Percentiles rank a stretch among this genome's conserved stretches.
Evolutionary conservation across 805 yeast genomes (phyloP).

Genomic region (Starmerella asiatica): DNA sequence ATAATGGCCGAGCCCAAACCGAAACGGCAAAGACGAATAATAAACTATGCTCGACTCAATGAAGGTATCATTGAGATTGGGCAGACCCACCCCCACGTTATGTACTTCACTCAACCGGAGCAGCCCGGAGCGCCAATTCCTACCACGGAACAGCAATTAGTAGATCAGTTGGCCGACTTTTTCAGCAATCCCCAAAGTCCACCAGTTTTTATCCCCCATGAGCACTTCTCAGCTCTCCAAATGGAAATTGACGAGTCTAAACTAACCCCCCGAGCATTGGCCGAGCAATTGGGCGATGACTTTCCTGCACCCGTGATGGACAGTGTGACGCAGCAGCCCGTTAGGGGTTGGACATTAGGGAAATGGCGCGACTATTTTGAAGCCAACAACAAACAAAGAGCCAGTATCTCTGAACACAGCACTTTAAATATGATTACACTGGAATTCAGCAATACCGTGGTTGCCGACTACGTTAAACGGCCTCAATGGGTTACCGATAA

Average conservation of each 20-base stretch:
- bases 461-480: constrained; percentile 40
- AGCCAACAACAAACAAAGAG: constrained; percentile 34
- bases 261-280: constrained; percentile 43
- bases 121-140: constrained; percentile 24
- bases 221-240: constrained; percentile 29
- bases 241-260: constrained; percentile 39
- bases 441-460: constrained; percentile 50
- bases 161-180: background rate
- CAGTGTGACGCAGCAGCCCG: constrained; percentile 57
- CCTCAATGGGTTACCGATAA: constrained; percentile 52
- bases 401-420: constrained; percentile 27
- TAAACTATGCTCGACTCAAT: constrained; percentile 70
- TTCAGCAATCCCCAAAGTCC: background rate
- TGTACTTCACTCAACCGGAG: constrained; percentile 20
- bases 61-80: constrained; percentile 35
- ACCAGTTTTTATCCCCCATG: constrained; percentile 37
- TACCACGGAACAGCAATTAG: too few species aligned
- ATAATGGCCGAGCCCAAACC: constrained; percentile 25
- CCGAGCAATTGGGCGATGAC: constrained; percentile 49
- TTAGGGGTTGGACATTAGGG: constrained; percentile 51
- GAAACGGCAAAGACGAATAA: constrained; percentile 38
- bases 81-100: constrained; percentile 15
- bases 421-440: constrained; percentile 69
- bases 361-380: constrained; percentile 64
- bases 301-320: constrained; percentile 73